These are phyloP conservation scores for Nemania diffusa DNA, from an alignment of 2,329 filamentous ascomycete species.

Conservation along the genomic window DNA sequence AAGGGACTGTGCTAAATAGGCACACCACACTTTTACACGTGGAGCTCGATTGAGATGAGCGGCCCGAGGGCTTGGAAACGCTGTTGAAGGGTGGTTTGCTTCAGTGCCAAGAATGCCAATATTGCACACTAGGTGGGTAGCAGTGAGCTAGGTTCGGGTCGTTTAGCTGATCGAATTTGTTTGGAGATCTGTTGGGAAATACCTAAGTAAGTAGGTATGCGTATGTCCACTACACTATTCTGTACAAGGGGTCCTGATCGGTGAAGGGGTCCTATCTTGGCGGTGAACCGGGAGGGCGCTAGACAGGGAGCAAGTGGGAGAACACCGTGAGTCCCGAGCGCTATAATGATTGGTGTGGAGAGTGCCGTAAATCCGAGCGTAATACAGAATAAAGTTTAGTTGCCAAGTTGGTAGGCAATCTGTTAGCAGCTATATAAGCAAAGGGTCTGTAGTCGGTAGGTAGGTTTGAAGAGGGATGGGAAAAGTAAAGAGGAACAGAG, in stretches of 20 bases:
- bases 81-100: not conserved
- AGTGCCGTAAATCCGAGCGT: conserved; percentile 16
- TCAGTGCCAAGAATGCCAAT: conserved; percentile 38
- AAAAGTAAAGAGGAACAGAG: not conserved
- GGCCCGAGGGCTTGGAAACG: conserved; percentile 27
- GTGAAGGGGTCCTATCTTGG: conserved; percentile 22
- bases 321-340: conserved; percentile 22
- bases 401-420: not conserved
- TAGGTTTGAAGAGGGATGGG: not conserved
- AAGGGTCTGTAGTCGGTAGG: not conserved
- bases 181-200: not conserved
- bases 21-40: not conserved
- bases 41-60: conserved; percentile 10
- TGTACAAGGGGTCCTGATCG: conserved; percentile 8
- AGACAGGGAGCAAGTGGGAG: conserved; percentile 15
- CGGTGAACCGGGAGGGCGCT: conserved; percentile 26
- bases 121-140: not conserved
- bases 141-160: conserved; percentile 17
- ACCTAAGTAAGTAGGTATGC: too few species aligned
- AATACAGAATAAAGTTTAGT: not conserved
- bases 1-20: not conserved
- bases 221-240: not conserved
- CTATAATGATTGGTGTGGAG: conserved; percentile 21
- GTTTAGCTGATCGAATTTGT: conserved; percentile 22
- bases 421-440: not conserved